Evolutionary conservation across 2,329 filamentous ascomycete genomes (phyloP).

Genomic region (Corniculantispora saksenae): DNA sequence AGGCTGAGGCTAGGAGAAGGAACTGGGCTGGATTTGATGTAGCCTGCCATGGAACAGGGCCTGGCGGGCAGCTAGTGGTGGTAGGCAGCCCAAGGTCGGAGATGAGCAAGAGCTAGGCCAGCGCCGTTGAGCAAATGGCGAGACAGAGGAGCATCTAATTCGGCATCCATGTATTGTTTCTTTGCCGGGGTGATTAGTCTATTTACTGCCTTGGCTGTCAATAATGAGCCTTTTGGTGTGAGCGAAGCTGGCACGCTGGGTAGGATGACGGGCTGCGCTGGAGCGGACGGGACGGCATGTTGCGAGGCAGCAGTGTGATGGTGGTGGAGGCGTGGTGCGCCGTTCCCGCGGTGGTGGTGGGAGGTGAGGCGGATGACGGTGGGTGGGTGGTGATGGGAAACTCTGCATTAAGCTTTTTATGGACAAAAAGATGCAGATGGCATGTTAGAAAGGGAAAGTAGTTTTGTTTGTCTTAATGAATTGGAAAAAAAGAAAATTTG

Average conservation of each 20-base stretch:
- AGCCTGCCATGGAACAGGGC: neutral
- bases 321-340: neutral
- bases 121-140: conserved; percentile 6
- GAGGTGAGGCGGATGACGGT: neutral
- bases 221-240: too few relatives aligned
- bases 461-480: neutral
- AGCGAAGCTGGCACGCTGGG: too few relatives aligned
- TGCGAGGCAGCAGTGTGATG: neutral
- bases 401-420: neutral
- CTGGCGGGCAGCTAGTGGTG: neutral
- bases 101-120: conserved; percentile 8
- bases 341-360: neutral
- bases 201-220: neutral
- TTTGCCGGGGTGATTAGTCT: neutral
- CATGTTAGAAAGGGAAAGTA: neutral
- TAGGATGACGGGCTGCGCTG: neutral
- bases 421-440: neutral
- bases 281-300: neutral
- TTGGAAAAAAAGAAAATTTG: neutral
- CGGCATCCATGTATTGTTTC: neutral
- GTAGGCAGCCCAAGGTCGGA: neutral
- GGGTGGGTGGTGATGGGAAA: too few relatives aligned
- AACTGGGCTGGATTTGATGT: neutral
- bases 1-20: conserved; percentile 6
- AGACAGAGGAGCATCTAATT: neutral